Conservation (phyloP, 2,329 filamentous ascomycete genomes). For the Camillea tinctor region DNA sequence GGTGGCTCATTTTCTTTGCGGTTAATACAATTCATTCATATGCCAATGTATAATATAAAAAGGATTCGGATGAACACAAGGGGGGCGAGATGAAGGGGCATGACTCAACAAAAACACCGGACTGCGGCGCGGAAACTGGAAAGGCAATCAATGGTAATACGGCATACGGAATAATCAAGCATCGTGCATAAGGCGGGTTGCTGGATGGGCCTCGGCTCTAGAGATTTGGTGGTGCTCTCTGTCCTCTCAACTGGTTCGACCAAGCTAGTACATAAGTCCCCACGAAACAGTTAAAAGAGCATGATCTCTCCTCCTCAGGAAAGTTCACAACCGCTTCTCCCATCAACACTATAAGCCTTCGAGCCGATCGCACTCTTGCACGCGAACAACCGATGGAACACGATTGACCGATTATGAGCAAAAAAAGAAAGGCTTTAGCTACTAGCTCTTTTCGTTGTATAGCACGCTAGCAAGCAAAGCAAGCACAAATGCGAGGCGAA, state of each 20-base stretch:
- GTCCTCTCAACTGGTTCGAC: not conserved
- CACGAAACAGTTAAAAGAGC: not conserved
- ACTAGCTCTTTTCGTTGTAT: not conserved
- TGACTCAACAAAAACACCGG: not conserved
- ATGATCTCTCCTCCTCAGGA: not conserved
- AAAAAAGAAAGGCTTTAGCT: not conserved
- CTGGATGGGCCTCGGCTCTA: not conserved
- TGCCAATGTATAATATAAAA: constrained; percentile 25
- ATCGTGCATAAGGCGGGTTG: not conserved
- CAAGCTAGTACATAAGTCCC: not conserved
- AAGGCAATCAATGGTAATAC: not conserved
- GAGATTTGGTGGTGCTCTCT: not conserved
- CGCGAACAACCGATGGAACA: not conserved
- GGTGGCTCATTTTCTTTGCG: constrained; percentile 13
- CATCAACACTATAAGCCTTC: not conserved
- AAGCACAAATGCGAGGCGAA: not conserved
- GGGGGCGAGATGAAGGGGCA: not conserved
- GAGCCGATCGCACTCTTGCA: not conserved
- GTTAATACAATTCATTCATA: constrained; percentile 12
- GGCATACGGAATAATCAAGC: not conserved
- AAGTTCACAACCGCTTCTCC: not conserved
- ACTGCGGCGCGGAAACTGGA: not conserved
- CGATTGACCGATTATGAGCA: not conserved
- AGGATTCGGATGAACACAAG: constrained; percentile 1
- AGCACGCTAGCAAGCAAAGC: not conserved